Base-by-base conservation (phyloP, 306 rosid species). In the Quercus wislizeni region DNA sequence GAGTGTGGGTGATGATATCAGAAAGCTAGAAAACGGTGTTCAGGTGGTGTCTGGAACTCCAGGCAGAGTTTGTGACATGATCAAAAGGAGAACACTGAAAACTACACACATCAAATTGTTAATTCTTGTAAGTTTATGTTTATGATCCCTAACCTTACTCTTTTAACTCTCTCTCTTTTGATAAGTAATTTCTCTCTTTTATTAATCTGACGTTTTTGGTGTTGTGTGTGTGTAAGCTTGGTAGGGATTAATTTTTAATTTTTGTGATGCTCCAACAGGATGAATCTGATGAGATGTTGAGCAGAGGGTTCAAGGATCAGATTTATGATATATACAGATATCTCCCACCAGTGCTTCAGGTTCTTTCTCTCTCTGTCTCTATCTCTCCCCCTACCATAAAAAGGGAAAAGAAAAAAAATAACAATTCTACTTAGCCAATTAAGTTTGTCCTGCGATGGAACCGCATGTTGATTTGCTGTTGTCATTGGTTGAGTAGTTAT, bases 321-420 rank as follows among this genome's bases (percentile, higher is more conserved):
- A 96, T 96, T 80, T 96, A 96, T 49, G 99, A 96, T 79, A 96
- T 96, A 23, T 96, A 96, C 76, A 89, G 99, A 87, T 93, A 96
- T 85, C 99, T 96, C 59, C 99, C 99, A 28, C 99, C 99, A 15
- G 99, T 93, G 49, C 96, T 96, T 82, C 99, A 96, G 99, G 99
- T 95, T 84, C 38, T 73, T n/a, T 59, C 35, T 46, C 82, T 83
- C 82, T 64, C 51, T 35, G 30, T 3, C 63, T 31, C 70, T 6
- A 4, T 21, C 38, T 6, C 7, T 0, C 38, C 6, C 6, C 0
- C 7, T 8, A 62, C 2, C 14, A 1, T 12, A 27, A 13, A 23
- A 61, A 13, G 5, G 54, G 5, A 1, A 13, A 13, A 49, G 17
- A 11, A 46, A 46, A 11, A 8, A 46, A 12, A 1, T 0, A 0